A percentile compares a stretch with the other conserved stretches of the same genome.
Conservation (phyloP, 2,329 filamentous ascomycete species). For the Diaporthe eres region DNA sequence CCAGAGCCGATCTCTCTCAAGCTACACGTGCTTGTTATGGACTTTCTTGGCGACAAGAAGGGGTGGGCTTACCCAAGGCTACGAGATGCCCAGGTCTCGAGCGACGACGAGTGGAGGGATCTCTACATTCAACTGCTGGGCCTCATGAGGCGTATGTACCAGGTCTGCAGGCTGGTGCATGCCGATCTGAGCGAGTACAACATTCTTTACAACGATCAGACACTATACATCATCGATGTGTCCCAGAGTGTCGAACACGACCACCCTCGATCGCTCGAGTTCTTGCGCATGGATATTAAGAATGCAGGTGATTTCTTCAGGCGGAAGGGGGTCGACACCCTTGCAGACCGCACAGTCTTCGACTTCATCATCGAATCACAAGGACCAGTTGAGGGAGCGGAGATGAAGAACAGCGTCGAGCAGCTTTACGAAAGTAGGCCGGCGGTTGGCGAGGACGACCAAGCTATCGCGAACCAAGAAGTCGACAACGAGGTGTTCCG, state of each 20-base stretch:
- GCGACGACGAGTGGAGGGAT: constrained; percentile 79
- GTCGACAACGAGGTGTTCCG: constrained; percentile 94
- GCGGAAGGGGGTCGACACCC: constrained; percentile 83
- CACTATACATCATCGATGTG: constrained; percentile 95
- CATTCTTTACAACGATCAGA: constrained; percentile 86
- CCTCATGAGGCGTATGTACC: constrained; percentile 94
- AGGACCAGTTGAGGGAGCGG: constrained; percentile 72
- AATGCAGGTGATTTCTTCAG: constrained; percentile 95
- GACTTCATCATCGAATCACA: constrained; percentile 80
- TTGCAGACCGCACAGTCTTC: constrained; percentile 86
- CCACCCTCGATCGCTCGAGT: constrained; percentile 92
- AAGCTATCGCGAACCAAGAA: constrained; percentile 70
- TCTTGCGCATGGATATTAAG: constrained; percentile 98
- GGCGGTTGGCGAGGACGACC: constrained; percentile 51
- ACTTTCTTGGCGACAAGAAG: constrained; percentile 88
- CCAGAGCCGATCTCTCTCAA: constrained; percentile 91
- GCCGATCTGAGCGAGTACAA: constrained; percentile 99
- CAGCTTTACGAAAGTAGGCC: constrained; percentile 73
- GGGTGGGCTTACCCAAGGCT: constrained; percentile 91
- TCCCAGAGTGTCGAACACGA: constrained; percentile 98
- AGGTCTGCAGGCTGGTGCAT: constrained; percentile 91
- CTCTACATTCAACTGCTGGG: constrained; percentile 88
- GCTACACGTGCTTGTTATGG: constrained; percentile 96
- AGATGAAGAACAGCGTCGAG: constrained; percentile 74
- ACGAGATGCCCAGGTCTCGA: constrained; percentile 84